Evolutionary conservation across 2,329 filamentous ascomycete species (phyloP).

Genomic region (Botrytis galanthina): DNA sequence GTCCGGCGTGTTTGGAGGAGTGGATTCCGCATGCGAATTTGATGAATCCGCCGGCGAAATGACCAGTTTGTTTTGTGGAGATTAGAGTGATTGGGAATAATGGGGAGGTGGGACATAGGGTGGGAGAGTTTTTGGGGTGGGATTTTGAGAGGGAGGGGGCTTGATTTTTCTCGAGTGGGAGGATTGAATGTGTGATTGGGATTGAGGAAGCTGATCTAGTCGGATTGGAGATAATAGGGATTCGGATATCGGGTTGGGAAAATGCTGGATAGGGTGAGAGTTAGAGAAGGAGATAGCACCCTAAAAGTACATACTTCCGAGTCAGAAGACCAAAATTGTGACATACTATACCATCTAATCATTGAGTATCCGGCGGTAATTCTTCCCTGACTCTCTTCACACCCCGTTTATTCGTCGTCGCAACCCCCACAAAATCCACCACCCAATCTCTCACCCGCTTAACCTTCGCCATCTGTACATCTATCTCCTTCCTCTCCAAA

Average conservation of each 20-base stretch:
- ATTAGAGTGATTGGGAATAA: not conserved
- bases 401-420: not conserved
- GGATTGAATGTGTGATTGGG: not conserved
- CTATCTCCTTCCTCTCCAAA: slow-evolving; percentile 38
- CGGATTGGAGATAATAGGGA: not conserved
- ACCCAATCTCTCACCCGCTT: slow-evolving; percentile 73
- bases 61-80: not conserved
- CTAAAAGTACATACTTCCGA: not conserved
- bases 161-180: not conserved
- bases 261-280: not conserved
- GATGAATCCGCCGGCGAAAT: not conserved
- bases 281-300: not conserved
- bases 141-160: not conserved
- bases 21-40: not conserved
- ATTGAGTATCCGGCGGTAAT: slow-evolving; percentile 30
- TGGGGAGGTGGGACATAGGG: not conserved
- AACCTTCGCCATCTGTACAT: slow-evolving; percentile 61
- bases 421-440: slow-evolving; percentile 59
- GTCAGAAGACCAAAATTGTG: not conserved
- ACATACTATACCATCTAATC: not conserved
- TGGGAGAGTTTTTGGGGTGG: not conserved
- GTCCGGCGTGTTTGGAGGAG: not conserved
- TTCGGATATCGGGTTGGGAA: not conserved
- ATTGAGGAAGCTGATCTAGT: not conserved
- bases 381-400: slow-evolving; percentile 18